Evolutionary conservation across 371 early-diverging fungal species (phyloP).

Genomic region (Mortierella sp.): DNA sequence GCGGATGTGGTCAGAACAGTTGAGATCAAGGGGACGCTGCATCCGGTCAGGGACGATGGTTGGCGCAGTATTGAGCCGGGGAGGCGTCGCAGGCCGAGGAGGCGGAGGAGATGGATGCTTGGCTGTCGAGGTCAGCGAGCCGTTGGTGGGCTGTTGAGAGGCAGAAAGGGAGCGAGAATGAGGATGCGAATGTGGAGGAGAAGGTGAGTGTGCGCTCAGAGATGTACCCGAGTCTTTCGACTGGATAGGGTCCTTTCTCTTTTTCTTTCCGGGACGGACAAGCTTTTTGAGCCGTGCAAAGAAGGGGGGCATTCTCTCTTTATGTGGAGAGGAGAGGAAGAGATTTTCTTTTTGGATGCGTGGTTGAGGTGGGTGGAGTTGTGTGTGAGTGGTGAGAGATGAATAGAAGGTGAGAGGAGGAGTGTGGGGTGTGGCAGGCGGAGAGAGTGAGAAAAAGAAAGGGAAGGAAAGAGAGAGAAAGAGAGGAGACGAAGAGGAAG

Average conservation of each 20-base stretch:
- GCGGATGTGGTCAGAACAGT: not conserved
- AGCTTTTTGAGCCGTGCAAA: conserved; percentile 56
- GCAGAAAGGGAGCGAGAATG: not conserved
- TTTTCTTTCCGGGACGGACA: conserved; percentile 38
- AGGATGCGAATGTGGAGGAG: not conserved
- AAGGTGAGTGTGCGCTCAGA: conserved; percentile 13
- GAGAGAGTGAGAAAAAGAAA: not conserved
- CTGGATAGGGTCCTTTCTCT: conserved; percentile 17
- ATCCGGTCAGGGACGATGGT: not conserved
- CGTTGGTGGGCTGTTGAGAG: not conserved
- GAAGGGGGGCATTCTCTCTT: conserved; percentile 43
- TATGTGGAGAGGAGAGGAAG: too few relatives aligned
- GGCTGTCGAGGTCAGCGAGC: not conserved
- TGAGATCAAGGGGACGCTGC: conserved; percentile 1
- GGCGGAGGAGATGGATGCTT: too few relatives aligned
- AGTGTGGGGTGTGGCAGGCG: not conserved
- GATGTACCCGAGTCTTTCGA: conserved; percentile 32
- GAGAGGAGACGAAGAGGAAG: conserved; percentile 15
- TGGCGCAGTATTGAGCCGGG: conserved; percentile 17
- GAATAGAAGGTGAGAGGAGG: not conserved
- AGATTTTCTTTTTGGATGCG: not conserved
- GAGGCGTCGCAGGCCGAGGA: conserved; percentile 1
- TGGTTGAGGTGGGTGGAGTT: not conserved
- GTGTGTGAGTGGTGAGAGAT: not conserved
- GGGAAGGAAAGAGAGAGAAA: conserved; percentile 7